phyloP scores from a whole-genome alignment of 75 land plant species.

The Sequoiadendron giganteum region DNA sequence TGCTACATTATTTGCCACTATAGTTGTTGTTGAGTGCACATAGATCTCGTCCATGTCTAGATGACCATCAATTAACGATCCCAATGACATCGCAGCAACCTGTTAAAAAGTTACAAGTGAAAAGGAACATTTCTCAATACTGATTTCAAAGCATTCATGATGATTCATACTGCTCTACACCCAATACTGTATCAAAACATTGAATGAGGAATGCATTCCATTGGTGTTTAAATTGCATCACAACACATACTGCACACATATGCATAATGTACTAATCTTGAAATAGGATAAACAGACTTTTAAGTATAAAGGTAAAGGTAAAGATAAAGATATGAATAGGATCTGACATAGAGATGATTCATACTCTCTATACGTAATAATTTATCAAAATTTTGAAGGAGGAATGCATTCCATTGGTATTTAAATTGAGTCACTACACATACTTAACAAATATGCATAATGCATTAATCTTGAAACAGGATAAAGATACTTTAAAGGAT shows the following conservation, averaged over 20 bases:
- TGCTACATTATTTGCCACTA: constrained; percentile 36
- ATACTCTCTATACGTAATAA: background rate
- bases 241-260: background rate
- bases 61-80: constrained; percentile 16
- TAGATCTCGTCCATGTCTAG: constrained; percentile 21
- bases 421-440: background rate
- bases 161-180: background rate
- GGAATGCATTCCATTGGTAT: background rate
- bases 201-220: background rate
- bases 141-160: background rate
- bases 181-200: background rate
- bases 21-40: constrained; percentile 34
- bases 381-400: background rate
- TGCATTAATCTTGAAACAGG: background rate
- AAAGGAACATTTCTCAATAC: background rate
- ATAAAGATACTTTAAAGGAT: background rate
- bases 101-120: background rate
- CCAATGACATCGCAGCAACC: constrained; percentile 46
- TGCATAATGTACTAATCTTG: background rate
- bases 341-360: background rate
- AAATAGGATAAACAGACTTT: background rate
- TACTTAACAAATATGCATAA: background rate
- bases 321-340: background rate
- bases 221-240: background rate
- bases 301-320: background rate